These are phyloP conservation scores for Sordaria brevicollis DNA, from an alignment of 495 filamentous ascomycete genomes.

Conservation along the genomic window DNA sequence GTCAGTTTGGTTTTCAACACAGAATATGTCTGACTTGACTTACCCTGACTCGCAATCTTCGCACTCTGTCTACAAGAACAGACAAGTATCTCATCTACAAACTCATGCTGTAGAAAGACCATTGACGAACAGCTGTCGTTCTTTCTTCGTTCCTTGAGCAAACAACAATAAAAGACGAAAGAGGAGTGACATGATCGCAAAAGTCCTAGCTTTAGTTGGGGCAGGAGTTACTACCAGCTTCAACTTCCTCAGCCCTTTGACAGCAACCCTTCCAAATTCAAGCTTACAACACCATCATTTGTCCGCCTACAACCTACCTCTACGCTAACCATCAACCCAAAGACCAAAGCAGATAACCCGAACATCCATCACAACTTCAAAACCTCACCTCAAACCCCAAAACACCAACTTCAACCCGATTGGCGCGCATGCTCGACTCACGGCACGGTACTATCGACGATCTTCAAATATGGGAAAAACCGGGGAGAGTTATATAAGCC, in stretches of 20 bases:
- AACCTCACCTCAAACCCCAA: not conserved
- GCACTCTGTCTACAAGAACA: not conserved
- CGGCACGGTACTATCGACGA: not conserved
- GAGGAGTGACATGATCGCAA: too few relatives aligned
- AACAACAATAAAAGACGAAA: too few relatives aligned
- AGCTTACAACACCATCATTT: too few relatives aligned
- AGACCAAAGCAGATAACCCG: not conserved
- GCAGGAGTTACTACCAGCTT: too few relatives aligned
- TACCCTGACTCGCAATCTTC: not conserved
- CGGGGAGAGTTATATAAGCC: not conserved
- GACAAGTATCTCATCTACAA: not conserved
- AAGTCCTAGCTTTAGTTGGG: too few relatives aligned
- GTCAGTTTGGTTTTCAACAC: not conserved
- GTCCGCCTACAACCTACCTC: not conserved
- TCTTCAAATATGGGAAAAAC: not conserved
- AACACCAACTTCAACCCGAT: not conserved
- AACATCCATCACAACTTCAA: not conserved
- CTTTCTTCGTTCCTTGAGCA: too few relatives aligned
- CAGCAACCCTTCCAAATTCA: not conserved
- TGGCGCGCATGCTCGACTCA: not conserved
- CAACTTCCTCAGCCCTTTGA: too few relatives aligned
- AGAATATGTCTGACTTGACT: not conserved
- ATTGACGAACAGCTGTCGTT: not conserved
- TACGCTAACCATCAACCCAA: too few relatives aligned
- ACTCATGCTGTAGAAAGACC: not conserved